Percentiles rank a stretch among this genome's conserved stretches.
These are phyloP conservation scores for Fusarium udum DNA, from an alignment of 2,329 filamentous ascomycete species.

Conservation along the genomic window DNA sequence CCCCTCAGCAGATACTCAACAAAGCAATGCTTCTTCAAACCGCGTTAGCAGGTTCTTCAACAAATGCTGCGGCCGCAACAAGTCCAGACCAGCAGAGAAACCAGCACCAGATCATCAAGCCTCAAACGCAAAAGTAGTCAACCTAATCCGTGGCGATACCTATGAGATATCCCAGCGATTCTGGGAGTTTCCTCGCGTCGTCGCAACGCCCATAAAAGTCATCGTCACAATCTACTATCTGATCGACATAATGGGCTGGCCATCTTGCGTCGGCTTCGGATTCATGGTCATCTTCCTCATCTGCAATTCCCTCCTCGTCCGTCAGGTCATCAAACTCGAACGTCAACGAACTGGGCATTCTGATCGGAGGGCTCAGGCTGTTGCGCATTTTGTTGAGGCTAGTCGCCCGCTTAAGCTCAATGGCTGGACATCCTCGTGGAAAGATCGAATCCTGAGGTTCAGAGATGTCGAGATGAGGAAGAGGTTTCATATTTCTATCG, in stretches of 20 bases:
- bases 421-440: constrained; percentile 53
- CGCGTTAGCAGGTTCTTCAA: constrained; percentile 23
- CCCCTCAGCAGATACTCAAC: constrained; percentile 13
- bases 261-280: constrained; percentile 77
- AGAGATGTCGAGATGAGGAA: constrained; percentile 50
- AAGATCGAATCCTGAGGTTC: constrained; percentile 49
- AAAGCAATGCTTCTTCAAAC: neutral
- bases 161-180: constrained; percentile 86
- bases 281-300: constrained; percentile 75
- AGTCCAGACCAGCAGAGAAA: neutral
- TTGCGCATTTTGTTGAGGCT: constrained; percentile 86
- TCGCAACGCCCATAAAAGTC: constrained; percentile 81
- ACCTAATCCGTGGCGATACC: constrained; percentile 82
- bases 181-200: constrained; percentile 83
- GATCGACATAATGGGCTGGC: constrained; percentile 80
- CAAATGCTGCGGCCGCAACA: constrained; percentile 28
- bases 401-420: constrained; percentile 71
- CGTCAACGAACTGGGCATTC: constrained; percentile 76
- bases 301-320: constrained; percentile 74
- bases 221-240: constrained; percentile 71
- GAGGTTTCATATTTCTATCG: constrained; percentile 49
- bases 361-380: constrained; percentile 80
- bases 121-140: constrained; percentile 90
- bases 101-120: constrained; percentile 62
- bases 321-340: constrained; percentile 74